Evolutionary conservation across 139 green algal species (phyloP).

Genomic region (Chlamydomonas sphaeroides): DNA sequence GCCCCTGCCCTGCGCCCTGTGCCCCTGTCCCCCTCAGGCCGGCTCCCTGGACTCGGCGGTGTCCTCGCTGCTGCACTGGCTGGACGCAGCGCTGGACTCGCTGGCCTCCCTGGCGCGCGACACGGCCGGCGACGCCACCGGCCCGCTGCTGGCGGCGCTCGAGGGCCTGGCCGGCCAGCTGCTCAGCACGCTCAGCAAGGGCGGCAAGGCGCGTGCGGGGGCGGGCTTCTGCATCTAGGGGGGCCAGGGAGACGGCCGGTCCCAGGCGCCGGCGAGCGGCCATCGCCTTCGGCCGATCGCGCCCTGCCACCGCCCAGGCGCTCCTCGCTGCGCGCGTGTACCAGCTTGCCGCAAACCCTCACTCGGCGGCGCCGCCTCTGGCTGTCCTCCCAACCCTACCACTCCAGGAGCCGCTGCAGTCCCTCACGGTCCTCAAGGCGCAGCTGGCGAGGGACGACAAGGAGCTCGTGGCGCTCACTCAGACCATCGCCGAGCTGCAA

Average conservation of each 20-base stretch:
- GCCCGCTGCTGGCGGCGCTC: slow-evolving; percentile 5
- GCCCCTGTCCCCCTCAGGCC: neutral
- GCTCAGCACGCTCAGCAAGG: slow-evolving; percentile 17
- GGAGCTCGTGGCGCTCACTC: neutral
- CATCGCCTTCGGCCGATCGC: too few species aligned
- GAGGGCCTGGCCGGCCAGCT: slow-evolving; percentile 33
- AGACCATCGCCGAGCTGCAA: neutral
- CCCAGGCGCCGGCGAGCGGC: too few species aligned
- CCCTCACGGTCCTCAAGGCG: slow-evolving; percentile 25
- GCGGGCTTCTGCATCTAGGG: too few species aligned
- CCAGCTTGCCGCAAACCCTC: neutral
- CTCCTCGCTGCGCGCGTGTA: too few species aligned
- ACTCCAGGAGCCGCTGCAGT: slow-evolving; percentile 23
- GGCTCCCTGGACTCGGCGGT: slow-evolving; percentile 17
- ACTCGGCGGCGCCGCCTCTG: neutral
- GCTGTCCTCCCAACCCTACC: neutral
- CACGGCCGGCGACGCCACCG: slow-evolving; percentile 15
- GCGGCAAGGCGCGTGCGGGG: neutral
- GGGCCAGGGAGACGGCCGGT: too few species aligned
- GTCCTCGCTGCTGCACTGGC: neutral
- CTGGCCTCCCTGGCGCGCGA: neutral
- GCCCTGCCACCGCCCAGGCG: too few species aligned
- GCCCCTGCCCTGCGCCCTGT: too few species aligned
- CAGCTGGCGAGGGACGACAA: slow-evolving; percentile 16
- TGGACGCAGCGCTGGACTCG: slow-evolving; percentile 11